Conservation (phyloP, 768 basidiomycete genomes). For the Mycena pura region DNA sequence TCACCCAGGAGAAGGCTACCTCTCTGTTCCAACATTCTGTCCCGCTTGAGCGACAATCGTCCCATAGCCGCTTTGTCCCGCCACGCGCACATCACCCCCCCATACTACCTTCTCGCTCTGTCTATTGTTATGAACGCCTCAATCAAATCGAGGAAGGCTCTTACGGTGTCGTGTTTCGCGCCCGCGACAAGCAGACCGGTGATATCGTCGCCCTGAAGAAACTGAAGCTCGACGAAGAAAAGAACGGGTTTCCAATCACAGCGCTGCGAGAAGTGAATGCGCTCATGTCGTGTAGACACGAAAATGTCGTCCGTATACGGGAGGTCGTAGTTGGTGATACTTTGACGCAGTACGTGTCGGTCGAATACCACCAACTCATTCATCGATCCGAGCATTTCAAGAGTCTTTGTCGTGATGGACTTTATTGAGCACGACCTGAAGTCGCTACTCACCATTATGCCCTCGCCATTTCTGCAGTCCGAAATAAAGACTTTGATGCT, state of each 20-base stretch:
- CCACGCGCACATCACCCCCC: conserved; percentile 78
- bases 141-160: conserved; percentile 99
- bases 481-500: conserved; percentile 98
- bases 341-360: conserved; percentile 89
- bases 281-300: conserved; percentile 93
- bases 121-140: conserved; percentile 90
- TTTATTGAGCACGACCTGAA: conserved; percentile 99
- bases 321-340: conserved; percentile 99
- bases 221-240: conserved; percentile 97
- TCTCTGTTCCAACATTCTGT: conserved; percentile 28
- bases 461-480: conserved; percentile 93
- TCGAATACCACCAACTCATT: conserved; percentile 35
- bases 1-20: conserved; percentile 32
- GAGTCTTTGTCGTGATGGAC: conserved; percentile 99
- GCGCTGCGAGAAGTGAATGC: conserved; percentile 94
- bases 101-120: conserved; percentile 87
- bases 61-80: conserved; percentile 76
- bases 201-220: conserved; percentile 98
- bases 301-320: conserved; percentile 95
- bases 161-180: conserved; percentile 97
- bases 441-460: conserved; percentile 93
- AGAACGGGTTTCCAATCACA: conserved; percentile 98
- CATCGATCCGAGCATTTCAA: conserved; percentile 41
- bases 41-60: conserved; percentile 22
- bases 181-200: conserved; percentile 91